Evolutionary conservation across 2,329 filamentous ascomycete genomes (phyloP).

Genomic region (Calonectria pseudoturangicola): DNA sequence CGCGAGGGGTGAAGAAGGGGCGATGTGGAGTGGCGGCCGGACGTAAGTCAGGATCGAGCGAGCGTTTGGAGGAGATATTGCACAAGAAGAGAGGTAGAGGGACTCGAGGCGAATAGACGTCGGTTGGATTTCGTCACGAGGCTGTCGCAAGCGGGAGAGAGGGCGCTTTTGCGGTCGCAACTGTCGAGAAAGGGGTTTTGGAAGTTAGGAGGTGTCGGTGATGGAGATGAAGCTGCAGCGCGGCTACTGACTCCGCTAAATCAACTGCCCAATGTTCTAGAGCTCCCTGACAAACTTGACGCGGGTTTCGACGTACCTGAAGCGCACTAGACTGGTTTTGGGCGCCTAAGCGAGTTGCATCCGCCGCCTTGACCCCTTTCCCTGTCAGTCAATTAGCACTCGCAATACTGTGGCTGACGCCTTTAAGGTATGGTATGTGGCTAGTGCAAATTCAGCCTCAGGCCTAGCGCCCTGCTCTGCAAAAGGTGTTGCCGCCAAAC

Average conservation of each 20-base stretch:
- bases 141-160: constrained; percentile 43
- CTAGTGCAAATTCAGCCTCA: constrained; percentile 46
- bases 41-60: constrained; percentile 23
- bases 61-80: constrained; percentile 12
- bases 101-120: constrained; percentile 16
- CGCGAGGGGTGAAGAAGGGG: constrained; percentile 43
- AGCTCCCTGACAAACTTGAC: constrained; percentile 39
- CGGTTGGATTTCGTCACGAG: constrained; percentile 9
- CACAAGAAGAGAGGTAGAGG: constrained; percentile 12
- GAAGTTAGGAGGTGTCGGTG: constrained; percentile 48
- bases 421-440: constrained; percentile 28
- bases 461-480: constrained; percentile 21
- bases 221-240: constrained; percentile 48
- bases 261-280: constrained; percentile 45
- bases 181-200: constrained; percentile 55
- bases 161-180: constrained; percentile 36
- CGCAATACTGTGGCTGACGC: constrained; percentile 38
- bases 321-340: constrained; percentile 51
- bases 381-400: constrained; percentile 16
- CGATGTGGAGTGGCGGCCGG: constrained; percentile 25
- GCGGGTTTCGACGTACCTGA: constrained; percentile 52
- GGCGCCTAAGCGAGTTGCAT: constrained; percentile 39
- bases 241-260: constrained; percentile 47
- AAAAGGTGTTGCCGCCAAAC: constrained; percentile 30
- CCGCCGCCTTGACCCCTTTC: constrained; percentile 45